Conservation (phyloP, 176 grass and related monocot species). For the Tillandsia leiboldiana region DNA sequence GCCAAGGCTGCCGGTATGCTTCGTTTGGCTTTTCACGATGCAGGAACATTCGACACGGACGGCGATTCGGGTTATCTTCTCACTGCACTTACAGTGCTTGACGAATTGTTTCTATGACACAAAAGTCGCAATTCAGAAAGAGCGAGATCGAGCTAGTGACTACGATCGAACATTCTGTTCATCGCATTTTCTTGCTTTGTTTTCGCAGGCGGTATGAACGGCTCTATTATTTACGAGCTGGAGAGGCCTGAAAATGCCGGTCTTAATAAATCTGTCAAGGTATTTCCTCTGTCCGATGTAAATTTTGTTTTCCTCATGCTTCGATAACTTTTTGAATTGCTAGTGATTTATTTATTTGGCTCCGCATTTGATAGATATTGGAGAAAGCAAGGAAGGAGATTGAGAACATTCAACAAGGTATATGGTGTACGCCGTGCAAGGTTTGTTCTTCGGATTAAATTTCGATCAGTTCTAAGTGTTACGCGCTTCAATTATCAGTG, state of each 20-base stretch:
- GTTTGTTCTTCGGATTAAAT: conserved; percentile 11
- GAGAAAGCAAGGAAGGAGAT: conserved; percentile 70
- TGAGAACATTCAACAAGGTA: conserved; percentile 56
- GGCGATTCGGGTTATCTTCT: conserved; percentile 59
- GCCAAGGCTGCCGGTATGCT: conserved; percentile 74
- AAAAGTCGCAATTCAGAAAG: neutral
- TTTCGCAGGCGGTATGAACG: conserved; percentile 90
- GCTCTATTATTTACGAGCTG: conserved; percentile 91
- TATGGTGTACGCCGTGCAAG: conserved; percentile 12
- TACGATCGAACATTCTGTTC: neutral
- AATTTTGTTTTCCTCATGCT: neutral
- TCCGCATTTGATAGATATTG: conserved; percentile 52
- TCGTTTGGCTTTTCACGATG: conserved; percentile 91
- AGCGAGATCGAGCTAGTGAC: no score
- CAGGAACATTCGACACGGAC: conserved; percentile 62
- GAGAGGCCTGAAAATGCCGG: conserved; percentile 81
- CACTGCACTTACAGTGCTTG: neutral
- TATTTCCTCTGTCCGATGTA: conserved; percentile 3
- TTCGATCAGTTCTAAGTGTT: conserved; percentile 6
- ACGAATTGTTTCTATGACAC: neutral
- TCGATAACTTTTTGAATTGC: conserved; percentile 2
- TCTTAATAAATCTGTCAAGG: conserved; percentile 78
- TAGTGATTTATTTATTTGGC: conserved; percentile 13
- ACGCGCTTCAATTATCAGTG: conserved; percentile 29
- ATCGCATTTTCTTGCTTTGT: conserved; percentile 15